Percentiles rank a stretch among this genome's conserved stretches.
Evolutionary conservation across 2,329 filamentous ascomycete genomes (phyloP).

Genomic region (Paraphoma sp.): DNA sequence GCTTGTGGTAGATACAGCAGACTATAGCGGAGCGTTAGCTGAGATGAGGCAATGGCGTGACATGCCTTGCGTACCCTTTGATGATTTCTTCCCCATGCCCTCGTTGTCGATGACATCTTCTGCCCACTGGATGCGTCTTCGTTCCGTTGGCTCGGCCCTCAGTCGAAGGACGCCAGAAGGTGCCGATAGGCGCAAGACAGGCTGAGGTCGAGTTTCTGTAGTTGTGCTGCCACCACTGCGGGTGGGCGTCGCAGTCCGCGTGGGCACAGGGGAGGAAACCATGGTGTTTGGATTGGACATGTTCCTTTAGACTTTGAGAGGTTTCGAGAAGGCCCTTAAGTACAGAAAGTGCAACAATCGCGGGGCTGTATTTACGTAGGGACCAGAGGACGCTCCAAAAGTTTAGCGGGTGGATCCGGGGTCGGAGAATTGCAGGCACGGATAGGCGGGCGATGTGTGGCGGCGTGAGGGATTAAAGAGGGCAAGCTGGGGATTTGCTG

Average conservation of each 20-base stretch:
- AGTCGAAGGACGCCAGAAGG: conserved; percentile 48
- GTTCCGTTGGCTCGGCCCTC: conserved; percentile 50
- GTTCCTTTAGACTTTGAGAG: conserved; percentile 63
- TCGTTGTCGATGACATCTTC: conserved; percentile 96
- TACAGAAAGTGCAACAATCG: conserved; percentile 4
- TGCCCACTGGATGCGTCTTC: conserved; percentile 84
- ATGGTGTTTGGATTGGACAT: conserved; percentile 58
- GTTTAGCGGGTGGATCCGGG: background rate
- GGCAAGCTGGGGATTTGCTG: conserved; percentile 25
- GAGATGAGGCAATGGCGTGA: background rate
- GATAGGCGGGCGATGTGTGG: conserved; percentile 16
- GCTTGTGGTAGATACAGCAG: conserved; percentile 98
- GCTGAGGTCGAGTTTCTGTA: conserved; percentile 33
- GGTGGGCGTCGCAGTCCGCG: conserved; percentile 27
- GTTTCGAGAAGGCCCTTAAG: conserved; percentile 63
- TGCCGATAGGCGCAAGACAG: conserved; percentile 42
- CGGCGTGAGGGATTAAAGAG: conserved; percentile 14
- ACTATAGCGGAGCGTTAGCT: conserved; percentile 60
- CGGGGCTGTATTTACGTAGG: conserved; percentile 20
- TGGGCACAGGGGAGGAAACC: conserved; percentile 24
- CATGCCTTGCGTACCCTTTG: conserved; percentile 71
- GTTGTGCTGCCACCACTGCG: conserved; percentile 30
- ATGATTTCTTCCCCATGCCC: conserved; percentile 89
- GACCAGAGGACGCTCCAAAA: conserved; percentile 21
- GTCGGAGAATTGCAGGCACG: conserved; percentile 4